These are phyloP conservation scores for Calonectria fujianensis DNA, from an alignment of 2,329 filamentous ascomycete genomes.

Conservation along the genomic window DNA sequence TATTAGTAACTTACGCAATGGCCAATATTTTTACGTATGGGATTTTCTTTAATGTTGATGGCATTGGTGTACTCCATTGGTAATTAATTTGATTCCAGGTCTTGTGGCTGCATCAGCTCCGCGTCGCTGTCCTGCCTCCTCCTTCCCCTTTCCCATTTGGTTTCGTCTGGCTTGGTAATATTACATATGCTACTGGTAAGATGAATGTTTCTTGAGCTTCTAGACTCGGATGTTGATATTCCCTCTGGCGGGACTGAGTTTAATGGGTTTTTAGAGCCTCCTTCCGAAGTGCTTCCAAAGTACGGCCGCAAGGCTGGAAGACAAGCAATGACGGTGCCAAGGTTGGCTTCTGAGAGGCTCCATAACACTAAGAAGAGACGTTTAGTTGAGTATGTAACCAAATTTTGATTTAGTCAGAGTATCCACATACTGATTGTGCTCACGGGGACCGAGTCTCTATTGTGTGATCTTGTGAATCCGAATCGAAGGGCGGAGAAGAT, in stretches of 20 bases:
- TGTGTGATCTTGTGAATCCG: background rate
- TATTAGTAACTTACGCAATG: background rate
- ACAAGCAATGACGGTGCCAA: background rate
- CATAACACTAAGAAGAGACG: background rate
- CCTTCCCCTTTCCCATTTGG: background rate
- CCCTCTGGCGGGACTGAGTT: background rate
- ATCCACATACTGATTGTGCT: background rate
- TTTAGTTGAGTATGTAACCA: background rate
- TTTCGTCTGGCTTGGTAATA: background rate
- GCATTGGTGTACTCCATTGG: background rate
- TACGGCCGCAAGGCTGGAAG: conserved; percentile 5
- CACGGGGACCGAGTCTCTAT: background rate
- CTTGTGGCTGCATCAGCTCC: background rate
- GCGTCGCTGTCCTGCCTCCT: background rate
- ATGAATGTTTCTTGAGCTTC: background rate
- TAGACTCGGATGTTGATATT: background rate
- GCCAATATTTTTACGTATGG: background rate
- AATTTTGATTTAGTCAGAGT: background rate
- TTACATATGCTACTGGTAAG: background rate
- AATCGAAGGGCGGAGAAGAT: background rate
- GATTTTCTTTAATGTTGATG: background rate
- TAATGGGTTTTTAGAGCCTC: background rate
- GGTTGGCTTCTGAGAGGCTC: background rate
- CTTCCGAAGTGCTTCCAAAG: background rate
- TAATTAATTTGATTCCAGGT: background rate